Evolutionary conservation across 2,329 filamentous ascomycete species (phyloP).

Genomic region (Aspergillus ochraceoroseus): DNA sequence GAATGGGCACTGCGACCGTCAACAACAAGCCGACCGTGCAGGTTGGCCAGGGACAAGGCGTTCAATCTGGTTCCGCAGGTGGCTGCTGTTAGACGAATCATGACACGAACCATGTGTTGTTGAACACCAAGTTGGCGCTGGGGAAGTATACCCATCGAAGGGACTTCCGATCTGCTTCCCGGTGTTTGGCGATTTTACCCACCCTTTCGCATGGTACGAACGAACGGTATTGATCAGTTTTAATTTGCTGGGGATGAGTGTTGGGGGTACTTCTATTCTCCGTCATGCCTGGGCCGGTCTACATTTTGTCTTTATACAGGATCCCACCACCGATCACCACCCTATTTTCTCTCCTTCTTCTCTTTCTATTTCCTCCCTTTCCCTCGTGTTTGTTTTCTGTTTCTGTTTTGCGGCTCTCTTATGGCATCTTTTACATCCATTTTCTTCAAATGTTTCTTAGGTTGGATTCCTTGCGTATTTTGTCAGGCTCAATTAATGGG

Average conservation of each 20-base stretch:
- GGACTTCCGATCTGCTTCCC: not conserved
- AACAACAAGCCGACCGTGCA: conserved; percentile 99
- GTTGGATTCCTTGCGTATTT: conserved; percentile 33
- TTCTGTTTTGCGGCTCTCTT: conserved; percentile 18
- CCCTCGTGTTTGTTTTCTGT: conserved; percentile 13
- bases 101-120: conserved; percentile 23
- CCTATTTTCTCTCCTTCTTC: conserved; percentile 15
- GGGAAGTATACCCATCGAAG: conserved; percentile 6
- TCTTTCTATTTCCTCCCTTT: conserved; percentile 22
- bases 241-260: conserved; percentile 17
- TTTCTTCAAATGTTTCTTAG: conserved; percentile 23
- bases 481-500: conserved; percentile 37
- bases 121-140: conserved; percentile 7
- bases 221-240: conserved; percentile 10
- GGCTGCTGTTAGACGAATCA: conserved; percentile 73
- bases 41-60: conserved; percentile 89
- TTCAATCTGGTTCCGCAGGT: conserved; percentile 77
- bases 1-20: conserved; percentile 94
- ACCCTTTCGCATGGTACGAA: conserved; percentile 7
- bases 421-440: conserved; percentile 19
- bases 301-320: conserved; percentile 26
- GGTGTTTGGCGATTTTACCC: conserved; percentile 3
- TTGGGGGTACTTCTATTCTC: conserved; percentile 23
- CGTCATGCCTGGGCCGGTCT: conserved; percentile 34
- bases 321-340: conserved; percentile 25